These are phyloP conservation scores for Rhodotorula taiwanensis DNA, from an alignment of 768 basidiomycete species.

Conservation along the genomic window DNA sequence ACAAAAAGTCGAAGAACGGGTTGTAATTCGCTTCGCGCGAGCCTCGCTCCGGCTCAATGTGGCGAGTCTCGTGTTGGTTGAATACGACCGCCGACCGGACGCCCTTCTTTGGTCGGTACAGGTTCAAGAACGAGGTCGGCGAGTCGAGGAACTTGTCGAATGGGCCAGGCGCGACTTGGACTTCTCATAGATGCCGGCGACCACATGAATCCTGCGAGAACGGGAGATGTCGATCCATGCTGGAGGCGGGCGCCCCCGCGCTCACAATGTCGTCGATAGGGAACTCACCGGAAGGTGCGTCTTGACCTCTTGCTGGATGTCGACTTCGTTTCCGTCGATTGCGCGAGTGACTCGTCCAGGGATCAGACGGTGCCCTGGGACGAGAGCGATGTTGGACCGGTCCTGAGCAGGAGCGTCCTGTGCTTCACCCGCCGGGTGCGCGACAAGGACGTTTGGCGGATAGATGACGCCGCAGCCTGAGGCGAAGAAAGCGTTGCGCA, in stretches of 20 bases:
- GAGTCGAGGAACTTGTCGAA: slow-evolving; percentile 35
- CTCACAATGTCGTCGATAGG: too few species aligned
- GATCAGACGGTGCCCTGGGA: slow-evolving; percentile 38
- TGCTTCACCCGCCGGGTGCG: slow-evolving; percentile 35
- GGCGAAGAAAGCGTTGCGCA: slow-evolving; percentile 41
- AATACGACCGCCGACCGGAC: slow-evolving; percentile 32
- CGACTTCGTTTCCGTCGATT: slow-evolving; percentile 40
- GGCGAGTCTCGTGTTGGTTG: slow-evolving; percentile 26
- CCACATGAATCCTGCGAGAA: slow-evolving; percentile 35
- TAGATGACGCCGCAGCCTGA: slow-evolving; percentile 41
- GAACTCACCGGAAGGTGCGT: slow-evolving; percentile 39
- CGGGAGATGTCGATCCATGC: too few species aligned
- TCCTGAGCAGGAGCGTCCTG: slow-evolving; percentile 38
- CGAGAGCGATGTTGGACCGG: slow-evolving; percentile 32
- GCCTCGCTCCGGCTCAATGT: slow-evolving; percentile 29
- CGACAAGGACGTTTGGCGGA: slow-evolving; percentile 38
- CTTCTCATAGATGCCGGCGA: slow-evolving; percentile 29
- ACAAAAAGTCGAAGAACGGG: slow-evolving; percentile 42
- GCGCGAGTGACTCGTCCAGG: slow-evolving; percentile 39
- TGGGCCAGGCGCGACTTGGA: slow-evolving; percentile 16
- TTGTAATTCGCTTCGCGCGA: slow-evolving; percentile 30
- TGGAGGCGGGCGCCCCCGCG: too few species aligned
- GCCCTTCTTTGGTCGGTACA: slow-evolving; percentile 35
- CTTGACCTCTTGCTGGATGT: slow-evolving; percentile 41
- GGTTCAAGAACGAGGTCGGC: slow-evolving; percentile 39